A percentile compares a stretch with the other conserved stretches of the same genome.
Evolutionary conservation across 129 eudicot genomes (phyloP).

Genomic region (Chrysanthemum makinoi): DNA sequence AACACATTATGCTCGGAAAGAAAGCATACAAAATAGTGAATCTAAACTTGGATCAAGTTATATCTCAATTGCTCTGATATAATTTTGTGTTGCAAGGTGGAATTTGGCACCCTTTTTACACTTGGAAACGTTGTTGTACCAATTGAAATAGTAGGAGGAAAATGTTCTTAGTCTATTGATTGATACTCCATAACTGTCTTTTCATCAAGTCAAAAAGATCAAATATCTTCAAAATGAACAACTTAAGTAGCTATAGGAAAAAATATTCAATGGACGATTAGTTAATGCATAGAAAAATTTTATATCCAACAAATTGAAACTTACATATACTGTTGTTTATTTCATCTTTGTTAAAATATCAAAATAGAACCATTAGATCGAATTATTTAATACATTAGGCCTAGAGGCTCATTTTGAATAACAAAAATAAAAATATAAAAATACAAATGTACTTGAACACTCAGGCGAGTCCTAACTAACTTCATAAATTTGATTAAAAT

Average conservation of each 20-base stretch:
- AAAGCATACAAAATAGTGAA: slow-evolving; percentile 17
- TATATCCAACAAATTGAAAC: not conserved
- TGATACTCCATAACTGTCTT: too few relatives aligned
- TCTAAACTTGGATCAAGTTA: slow-evolving; percentile 1
- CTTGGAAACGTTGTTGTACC: too few relatives aligned
- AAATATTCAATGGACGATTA: too few relatives aligned
- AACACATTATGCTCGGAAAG: slow-evolving; percentile 5
- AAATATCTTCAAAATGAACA: slow-evolving; percentile 33
- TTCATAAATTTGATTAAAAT: slow-evolving; percentile 79
- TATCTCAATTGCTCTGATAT: not conserved
- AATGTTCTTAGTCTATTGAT: too few relatives aligned
- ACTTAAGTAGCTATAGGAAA: slow-evolving; percentile 3
- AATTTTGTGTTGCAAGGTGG: not conserved
- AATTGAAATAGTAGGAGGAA: too few relatives aligned
- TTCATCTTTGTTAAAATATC: not conserved
- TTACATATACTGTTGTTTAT: not conserved
- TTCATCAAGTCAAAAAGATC: slow-evolving; percentile 46
- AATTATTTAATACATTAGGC: slow-evolving; percentile 8
- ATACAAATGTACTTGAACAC: slow-evolving; percentile 4
- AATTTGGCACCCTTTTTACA: too few relatives aligned
- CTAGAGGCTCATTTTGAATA: not conserved
- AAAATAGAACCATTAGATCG: not conserved
- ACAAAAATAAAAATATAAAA: not conserved
- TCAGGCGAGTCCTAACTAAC: not conserved
- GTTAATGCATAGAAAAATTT: not conserved